Base-by-base conservation (phyloP, 306 rosid species). In the Prosopis cineraria region DNA sequence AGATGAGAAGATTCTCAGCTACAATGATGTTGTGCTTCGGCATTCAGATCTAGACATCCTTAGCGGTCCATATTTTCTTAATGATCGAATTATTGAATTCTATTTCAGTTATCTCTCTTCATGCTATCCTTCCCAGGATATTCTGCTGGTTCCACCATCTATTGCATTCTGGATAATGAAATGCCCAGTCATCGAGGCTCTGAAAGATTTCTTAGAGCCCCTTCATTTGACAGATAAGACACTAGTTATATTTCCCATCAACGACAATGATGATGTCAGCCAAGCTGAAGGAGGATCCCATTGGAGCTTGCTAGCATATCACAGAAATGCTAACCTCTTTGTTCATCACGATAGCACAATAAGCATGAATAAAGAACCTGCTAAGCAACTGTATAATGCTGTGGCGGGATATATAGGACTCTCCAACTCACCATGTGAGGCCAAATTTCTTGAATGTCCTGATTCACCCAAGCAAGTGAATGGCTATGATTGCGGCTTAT, bases 401-500 rank as follows among this genome's bases (percentile, higher is more conserved):
- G 86, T 91, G 80, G 83, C 66, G 53, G 76, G 86, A 72, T 89
- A 80, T 66, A 70, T 84, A 69, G 83, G 87, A 7, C 72, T 5
- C 50, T 80, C 89, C 27, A 53, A 58, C 75, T 62, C 85, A 17
- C 77, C 83, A 31, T 40, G 84, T 4, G 17, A 64, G 70, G 83
- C 89, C n/a, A 60, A 27, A 45, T 92, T 80, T 81, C 27, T 75
- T 27, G 93, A 91, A 71, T 87, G 89, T 47, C 7, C 41, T 14
- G 85, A 93, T 70, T 91, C 94, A 48, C 97, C 97, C 0, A 80
- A 47, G 41, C 98, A 95, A 79, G 77, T 8, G 27, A 95, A 95
- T 75, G 96, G 98, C 30, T 67, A 91, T 81, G 98, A 95, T 63
- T 93, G 99, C 63, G 99, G 99, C 72, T 72, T 93, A 62, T 95